Base-by-base conservation (phyloP, 2,329 filamentous ascomycete species). In the Colletotrichum acutatum region DNA sequence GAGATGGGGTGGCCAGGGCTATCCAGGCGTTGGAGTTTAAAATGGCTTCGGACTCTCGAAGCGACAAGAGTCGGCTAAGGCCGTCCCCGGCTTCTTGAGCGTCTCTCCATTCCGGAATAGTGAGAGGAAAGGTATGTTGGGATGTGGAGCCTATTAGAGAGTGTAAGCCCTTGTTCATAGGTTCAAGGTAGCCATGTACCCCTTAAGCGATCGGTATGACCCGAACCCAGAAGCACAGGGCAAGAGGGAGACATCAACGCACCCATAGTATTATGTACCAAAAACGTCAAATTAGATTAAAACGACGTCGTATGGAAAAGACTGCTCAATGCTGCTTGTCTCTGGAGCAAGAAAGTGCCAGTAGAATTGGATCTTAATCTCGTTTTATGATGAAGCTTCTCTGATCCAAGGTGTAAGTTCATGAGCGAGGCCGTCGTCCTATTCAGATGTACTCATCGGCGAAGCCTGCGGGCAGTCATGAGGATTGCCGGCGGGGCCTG, bases 11-110 rank as follows among this genome's bases (percentile, higher is more conserved):
- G 19, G 80, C 80, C 37, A 82, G 64, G 1, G 80, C 76, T 42
- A 82, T 81, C 80, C 80, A 82, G 3, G 78, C 76, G 37, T 76
- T 78, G 6, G 78, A 80, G 64, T 68, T 46, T 57, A 52, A 52
- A 77, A 79, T 19, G 53, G 42, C 53, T 59, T 81, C 78, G 0
- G 74, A 28, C 34, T 77, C 75, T 8, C 78, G 54, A 8, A 81
- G 76, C 1, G 76, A 72, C 22, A 71, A 63, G 37, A 82, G 77
- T 28, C 80, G 74, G 63, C 76, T 59, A 8, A 81, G 76, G n/a
- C 79, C 79, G 60, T 67, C 66, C 1, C 75, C 79, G 2, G 63
- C 58, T 11, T 75, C 32, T 22, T 81, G 79, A 2, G 75, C 76
- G n/a, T 70, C 56, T 46, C 74, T 77, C 80, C 80, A 76, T 63